Conservation (phyloP, 164 flowering plant species). For the Liriodendron chinense region DNA sequence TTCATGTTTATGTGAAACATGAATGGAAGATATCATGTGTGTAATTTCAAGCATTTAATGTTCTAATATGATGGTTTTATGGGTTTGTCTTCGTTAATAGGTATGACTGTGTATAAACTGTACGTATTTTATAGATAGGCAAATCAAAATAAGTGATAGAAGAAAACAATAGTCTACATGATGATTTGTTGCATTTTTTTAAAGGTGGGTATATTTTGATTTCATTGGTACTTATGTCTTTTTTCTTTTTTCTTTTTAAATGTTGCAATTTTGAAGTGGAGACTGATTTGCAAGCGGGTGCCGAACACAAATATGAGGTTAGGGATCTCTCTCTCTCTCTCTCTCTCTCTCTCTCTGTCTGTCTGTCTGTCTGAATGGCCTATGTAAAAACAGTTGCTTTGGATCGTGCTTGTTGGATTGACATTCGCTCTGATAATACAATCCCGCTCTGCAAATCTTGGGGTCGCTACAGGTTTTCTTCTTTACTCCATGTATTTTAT, state of each 20-base stretch:
- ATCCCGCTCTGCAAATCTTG: constrained; percentile 21
- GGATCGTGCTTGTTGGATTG: constrained; percentile 22
- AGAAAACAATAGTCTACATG: too few species aligned
- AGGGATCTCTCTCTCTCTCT: not conserved
- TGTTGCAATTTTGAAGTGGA: constrained; percentile 12
- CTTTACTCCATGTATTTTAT: not conserved
- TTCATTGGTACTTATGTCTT: too few species aligned
- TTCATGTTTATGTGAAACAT: not conserved
- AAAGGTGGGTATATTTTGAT: too few species aligned
- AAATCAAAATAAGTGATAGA: not conserved
- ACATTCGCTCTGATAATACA: constrained; percentile 19
- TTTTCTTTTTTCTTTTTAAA: not conserved
- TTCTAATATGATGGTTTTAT: not conserved
- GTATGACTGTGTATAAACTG: not conserved
- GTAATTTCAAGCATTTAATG: not conserved
- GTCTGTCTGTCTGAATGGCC: too few species aligned
- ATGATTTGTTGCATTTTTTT: not conserved
- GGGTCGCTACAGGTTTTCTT: constrained; percentile 19
- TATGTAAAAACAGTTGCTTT: constrained; percentile 12
- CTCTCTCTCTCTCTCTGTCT: not conserved
- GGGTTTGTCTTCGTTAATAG: not conserved
- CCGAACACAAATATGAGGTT: constrained; percentile 16
- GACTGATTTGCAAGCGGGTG: constrained; percentile 25
- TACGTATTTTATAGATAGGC: not conserved
- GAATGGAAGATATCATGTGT: not conserved